Base-by-base conservation (phyloP, 192 early-diverging fungal species). In the Rhizoclosmatium sp. region DNA sequence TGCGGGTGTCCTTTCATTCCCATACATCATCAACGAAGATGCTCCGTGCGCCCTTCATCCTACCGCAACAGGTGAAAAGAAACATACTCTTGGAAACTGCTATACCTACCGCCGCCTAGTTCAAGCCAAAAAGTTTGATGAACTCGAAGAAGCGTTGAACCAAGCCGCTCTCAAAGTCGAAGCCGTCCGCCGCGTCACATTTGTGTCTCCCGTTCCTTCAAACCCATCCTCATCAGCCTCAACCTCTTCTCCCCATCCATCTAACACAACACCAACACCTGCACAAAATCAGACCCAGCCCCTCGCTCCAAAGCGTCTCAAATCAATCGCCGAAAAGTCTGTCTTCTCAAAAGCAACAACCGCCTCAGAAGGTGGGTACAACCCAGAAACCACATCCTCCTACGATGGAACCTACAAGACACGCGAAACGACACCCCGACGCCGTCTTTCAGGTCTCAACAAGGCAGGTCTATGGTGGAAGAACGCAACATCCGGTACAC, bases 41-140 rank as follows among this genome's bases (percentile, higher is more conserved):
- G 72, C 72, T 4, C 31, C 72, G 3, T 75, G 72, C 45, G 59
- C 72, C 16, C 39, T 75, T 12, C 72, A 75, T 39, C 72, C 72
- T 19, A 75, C 72, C 2, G 59, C 72, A n/a, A 47, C 59, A 1
- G 59, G 59, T 59, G 19, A 21, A 14, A 59, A 75, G 21, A 16
- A 23, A 14, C 72, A 75, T 46, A 45, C 23, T 9, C 59, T 75
- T 9, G 39, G 59, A 7, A 39, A 75, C 31, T 75, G 72, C 72
- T 21, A 40, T 40, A 75, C 72, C 9, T 75, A 75, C 72, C n/a
- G 45, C 10, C 72, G 72, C 21, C 72, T 75, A 5, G 72, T 75
- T n/a, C 59, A 54, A 19, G 59, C 72, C 9, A n/a, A 62, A 41
- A n/a, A n/a, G 16, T 75, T 75, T 48, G 72, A 75, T 42, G 72